A percentile compares a stretch with the other conserved stretches of the same genome.
phyloP scores from a whole-genome alignment of 768 basidiomycete species.

The Rhodosporidiobolus odoratus region DNA sequence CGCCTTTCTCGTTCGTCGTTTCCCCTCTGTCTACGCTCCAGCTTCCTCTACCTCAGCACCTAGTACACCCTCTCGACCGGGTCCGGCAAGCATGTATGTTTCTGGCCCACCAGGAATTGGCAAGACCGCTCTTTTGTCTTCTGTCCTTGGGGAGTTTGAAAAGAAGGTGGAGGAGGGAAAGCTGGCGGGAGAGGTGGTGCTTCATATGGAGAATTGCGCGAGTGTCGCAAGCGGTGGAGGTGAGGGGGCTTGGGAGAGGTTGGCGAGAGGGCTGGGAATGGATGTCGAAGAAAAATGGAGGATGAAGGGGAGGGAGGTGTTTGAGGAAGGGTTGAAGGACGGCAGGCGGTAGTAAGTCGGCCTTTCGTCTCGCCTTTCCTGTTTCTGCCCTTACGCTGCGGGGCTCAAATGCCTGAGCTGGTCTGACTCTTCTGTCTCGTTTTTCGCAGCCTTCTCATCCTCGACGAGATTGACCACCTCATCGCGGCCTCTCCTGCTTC shows the following conservation, averaged over 20 bases:
- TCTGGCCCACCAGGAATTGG: constrained; percentile 91
- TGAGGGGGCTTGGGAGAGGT: constrained; percentile 59
- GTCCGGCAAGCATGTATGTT: constrained; percentile 59
- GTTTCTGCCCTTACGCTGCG: background rate
- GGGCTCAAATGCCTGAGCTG: background rate
- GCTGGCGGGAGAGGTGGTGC: constrained; percentile 45
- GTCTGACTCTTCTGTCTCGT: constrained; percentile 21
- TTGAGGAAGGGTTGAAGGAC: constrained; percentile 51
- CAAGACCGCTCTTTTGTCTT: constrained; percentile 77
- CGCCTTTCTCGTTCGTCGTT: constrained; percentile 57
- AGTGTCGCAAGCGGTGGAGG: constrained; percentile 53
- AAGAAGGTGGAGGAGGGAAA: constrained; percentile 47
- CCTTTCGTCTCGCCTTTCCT: constrained; percentile 1
- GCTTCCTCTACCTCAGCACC: constrained; percentile 25
- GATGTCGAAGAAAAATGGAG: constrained; percentile 40
- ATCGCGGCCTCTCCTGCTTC: constrained; percentile 44
- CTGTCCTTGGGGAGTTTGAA: constrained; percentile 51
- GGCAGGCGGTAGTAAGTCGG: constrained; percentile 56
- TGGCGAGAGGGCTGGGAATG: constrained; percentile 56
- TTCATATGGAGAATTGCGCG: constrained; percentile 73
- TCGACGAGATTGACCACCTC: constrained; percentile 83
- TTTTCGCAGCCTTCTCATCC: constrained; percentile 55
- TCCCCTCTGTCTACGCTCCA: constrained; percentile 49
- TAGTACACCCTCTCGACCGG: background rate
- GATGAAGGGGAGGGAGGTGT: constrained; percentile 43